Conservation (phyloP, 2,329 filamentous ascomycete genomes). For the Alternaria viburni region DNA sequence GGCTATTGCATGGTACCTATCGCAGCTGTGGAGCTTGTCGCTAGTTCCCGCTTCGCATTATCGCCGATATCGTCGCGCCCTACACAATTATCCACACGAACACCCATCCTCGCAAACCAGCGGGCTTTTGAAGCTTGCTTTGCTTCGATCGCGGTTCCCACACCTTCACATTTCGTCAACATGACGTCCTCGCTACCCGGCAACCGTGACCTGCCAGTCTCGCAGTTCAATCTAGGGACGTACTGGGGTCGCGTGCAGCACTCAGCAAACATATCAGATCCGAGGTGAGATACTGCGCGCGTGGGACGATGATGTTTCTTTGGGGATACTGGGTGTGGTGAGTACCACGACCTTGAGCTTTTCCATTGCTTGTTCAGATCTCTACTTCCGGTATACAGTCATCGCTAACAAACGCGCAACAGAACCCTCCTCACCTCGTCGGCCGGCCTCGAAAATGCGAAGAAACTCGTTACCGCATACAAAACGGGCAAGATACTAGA, state of each 20-base stretch:
- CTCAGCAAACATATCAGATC: conserved; percentile 87
- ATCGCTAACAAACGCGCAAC: neutral
- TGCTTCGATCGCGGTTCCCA: too few species aligned
- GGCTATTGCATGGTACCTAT: neutral
- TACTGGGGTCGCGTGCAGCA: conserved; percentile 96
- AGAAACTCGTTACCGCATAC: conserved; percentile 79
- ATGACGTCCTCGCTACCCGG: conserved; percentile 70
- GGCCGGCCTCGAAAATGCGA: conserved; percentile 82
- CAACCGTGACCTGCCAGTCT: conserved; percentile 82
- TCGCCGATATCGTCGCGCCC: conserved; percentile 15
- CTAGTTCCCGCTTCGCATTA: conserved; percentile 17
- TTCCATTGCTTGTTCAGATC: conserved; percentile 10
- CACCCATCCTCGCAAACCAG: conserved; percentile 1
- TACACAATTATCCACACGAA: conserved; percentile 13
- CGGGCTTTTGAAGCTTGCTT: neutral
- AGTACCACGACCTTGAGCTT: conserved; percentile 44
- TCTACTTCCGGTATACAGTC: neutral
- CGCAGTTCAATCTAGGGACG: conserved; percentile 88
- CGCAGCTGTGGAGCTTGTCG: neutral
- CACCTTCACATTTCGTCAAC: neutral
- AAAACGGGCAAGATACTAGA: conserved; percentile 79
- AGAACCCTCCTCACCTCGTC: conserved; percentile 87
- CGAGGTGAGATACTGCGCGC: conserved; percentile 72
- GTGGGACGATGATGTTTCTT: conserved; percentile 3
- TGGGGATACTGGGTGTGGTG: conserved; percentile 42